These are phyloP conservation scores for Plantago ovata DNA, from an alignment of 257 asterid genomes.

Conservation along the genomic window DNA sequence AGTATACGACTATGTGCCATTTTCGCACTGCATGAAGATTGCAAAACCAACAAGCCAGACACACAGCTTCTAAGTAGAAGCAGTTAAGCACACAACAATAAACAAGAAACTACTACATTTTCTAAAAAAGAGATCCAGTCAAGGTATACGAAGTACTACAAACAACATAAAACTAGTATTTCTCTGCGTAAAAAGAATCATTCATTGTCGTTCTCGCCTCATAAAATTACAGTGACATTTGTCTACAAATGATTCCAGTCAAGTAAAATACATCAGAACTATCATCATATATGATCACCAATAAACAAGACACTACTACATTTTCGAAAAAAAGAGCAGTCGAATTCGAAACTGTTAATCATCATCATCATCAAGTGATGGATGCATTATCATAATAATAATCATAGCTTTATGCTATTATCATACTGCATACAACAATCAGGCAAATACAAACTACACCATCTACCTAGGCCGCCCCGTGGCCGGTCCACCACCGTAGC, in stretches of 20 bases:
- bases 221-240: too few relatives aligned
- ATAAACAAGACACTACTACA: background rate
- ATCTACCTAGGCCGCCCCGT: constrained; percentile 42
- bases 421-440: background rate
- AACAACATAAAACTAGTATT: too few relatives aligned
- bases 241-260: constrained; percentile 3
- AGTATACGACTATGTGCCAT: background rate
- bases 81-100: too few relatives aligned
- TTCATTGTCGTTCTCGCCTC: too few relatives aligned
- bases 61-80: too few relatives aligned
- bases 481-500: constrained; percentile 25
- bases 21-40: background rate
- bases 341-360: background rate
- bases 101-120: too few relatives aligned
- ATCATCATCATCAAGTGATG: constrained; percentile 14
- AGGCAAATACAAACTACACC: constrained; percentile 3
- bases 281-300: constrained; percentile 1
- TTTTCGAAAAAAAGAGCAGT: too few relatives aligned
- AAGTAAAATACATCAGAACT: background rate
- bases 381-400: constrained; percentile 7
- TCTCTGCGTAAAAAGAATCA: too few relatives aligned
- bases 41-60: too few relatives aligned
- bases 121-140: too few relatives aligned
- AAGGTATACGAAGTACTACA: too few relatives aligned
- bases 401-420: too few relatives aligned